Conservation (phyloP, 371 early-diverging fungal genomes). For the Rhizopus stolonifer region DNA sequence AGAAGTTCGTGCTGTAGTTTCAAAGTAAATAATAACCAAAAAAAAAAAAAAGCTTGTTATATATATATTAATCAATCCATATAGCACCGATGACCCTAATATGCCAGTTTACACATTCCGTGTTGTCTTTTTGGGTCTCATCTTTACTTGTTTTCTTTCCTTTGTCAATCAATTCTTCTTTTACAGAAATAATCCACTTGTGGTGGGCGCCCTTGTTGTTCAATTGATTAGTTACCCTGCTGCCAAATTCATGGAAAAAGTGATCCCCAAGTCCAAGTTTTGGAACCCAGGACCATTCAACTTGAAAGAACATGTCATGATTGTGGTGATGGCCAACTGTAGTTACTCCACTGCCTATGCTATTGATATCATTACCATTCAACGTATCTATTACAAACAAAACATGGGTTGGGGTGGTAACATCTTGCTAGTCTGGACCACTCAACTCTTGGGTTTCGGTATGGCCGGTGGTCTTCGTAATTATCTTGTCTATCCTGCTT, state of each 20-base stretch:
- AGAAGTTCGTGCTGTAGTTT: conserved; percentile 67
- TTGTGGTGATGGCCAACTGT: conserved; percentile 66
- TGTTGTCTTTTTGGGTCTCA: conserved; percentile 65
- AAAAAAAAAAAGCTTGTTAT: not conserved
- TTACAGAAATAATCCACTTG: conserved; percentile 60
- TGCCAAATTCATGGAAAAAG: conserved; percentile 62
- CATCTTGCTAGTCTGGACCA: conserved; percentile 62
- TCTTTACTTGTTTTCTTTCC: conserved; percentile 59
- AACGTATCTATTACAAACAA: conserved; percentile 60
- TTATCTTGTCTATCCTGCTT: conserved; percentile 78
- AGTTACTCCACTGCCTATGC: conserved; percentile 64
- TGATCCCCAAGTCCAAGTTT: conserved; percentile 52
- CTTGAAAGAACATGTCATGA: conserved; percentile 85
- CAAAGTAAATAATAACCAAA: conserved; percentile 4
- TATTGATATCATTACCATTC: conserved; percentile 72
- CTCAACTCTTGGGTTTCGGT: conserved; percentile 81
- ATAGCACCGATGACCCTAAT: conserved; percentile 63
- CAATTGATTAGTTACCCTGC: conserved; percentile 65
- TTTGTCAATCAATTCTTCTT: conserved; percentile 80
- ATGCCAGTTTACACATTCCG: conserved; percentile 77
- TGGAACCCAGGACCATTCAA: conserved; percentile 86
- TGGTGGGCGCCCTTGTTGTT: conserved; percentile 49
- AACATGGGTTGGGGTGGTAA: conserved; percentile 63
- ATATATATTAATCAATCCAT: not conserved
- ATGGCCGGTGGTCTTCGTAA: conserved; percentile 77